Evolutionary conservation across 2,329 filamentous ascomycete genomes (phyloP).

Genomic region (Xylaria hypoxylon): DNA sequence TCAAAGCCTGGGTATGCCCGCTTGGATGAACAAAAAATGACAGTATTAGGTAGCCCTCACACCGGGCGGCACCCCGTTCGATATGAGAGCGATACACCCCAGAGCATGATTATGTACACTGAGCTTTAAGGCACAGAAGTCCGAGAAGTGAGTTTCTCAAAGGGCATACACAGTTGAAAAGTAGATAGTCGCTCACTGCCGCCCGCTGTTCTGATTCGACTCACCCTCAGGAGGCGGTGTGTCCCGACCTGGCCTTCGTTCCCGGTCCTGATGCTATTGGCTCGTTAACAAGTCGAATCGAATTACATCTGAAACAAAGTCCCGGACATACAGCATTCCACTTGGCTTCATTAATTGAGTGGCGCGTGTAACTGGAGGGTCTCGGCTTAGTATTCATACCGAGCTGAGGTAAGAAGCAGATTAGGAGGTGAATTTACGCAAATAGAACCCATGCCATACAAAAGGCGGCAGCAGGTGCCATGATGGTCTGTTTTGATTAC

Average conservation of each 20-base stretch:
- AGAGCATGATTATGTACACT: background rate
- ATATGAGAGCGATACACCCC: background rate
- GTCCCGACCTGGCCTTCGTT: slow-evolving; percentile 18
- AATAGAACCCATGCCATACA: slow-evolving; percentile 40
- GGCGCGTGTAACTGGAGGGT: slow-evolving; percentile 36
- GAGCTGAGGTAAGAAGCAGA: background rate
- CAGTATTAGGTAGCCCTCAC: background rate
- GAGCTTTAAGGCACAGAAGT: background rate
- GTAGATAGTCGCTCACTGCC: background rate
- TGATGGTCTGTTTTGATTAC: slow-evolving; percentile 31
- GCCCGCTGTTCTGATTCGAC: slow-evolving; percentile 12
- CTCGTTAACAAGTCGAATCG: slow-evolving; percentile 7
- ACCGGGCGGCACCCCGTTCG: background rate
- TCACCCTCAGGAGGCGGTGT: slow-evolving; percentile 14
- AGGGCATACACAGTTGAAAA: slow-evolving; percentile 1
- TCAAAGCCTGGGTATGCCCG: background rate
- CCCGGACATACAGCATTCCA: slow-evolving; percentile 34
- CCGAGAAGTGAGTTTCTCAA: background rate
- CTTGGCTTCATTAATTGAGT: slow-evolving; percentile 37
- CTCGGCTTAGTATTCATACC: slow-evolving; percentile 11
- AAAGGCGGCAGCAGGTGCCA: slow-evolving; percentile 38
- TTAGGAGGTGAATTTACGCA: slow-evolving; percentile 26
- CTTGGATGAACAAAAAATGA: background rate
- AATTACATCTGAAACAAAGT: background rate
- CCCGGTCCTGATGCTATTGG: slow-evolving; percentile 36